Percentiles rank a stretch among this genome's conserved stretches.
Conservation (phyloP, 2,329 filamentous ascomycete genomes). For the Ilyonectria destructans region DNA sequence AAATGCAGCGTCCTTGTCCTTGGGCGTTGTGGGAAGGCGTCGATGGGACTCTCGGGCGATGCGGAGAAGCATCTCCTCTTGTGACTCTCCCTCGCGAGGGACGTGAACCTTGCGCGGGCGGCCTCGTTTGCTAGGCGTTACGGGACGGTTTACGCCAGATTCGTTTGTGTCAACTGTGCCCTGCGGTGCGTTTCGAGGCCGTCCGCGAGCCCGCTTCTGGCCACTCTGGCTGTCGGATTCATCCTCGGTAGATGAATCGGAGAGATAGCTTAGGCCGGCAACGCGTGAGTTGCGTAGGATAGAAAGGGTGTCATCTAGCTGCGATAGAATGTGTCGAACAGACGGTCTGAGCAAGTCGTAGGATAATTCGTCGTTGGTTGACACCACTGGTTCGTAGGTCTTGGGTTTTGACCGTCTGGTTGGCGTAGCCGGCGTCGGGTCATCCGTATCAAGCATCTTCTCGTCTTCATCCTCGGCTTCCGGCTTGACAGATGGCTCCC, state of each 20-base stretch:
- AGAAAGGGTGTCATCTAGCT: slow-evolving; percentile 79
- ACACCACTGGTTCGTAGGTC: slow-evolving; percentile 68
- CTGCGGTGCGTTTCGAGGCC: slow-evolving; percentile 43
- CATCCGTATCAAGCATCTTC: slow-evolving; percentile 28
- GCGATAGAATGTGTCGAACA: slow-evolving; percentile 78
- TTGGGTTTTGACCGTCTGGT: slow-evolving; percentile 25
- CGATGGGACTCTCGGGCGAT: slow-evolving; percentile 62
- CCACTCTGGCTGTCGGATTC: slow-evolving; percentile 52
- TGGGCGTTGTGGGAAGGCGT: slow-evolving; percentile 46
- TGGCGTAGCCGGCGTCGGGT: background rate
- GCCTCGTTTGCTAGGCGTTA: slow-evolving; percentile 50
- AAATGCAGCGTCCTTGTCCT: slow-evolving; percentile 52
- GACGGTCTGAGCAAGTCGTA: slow-evolving; percentile 76
- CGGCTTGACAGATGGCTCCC: slow-evolving; percentile 38
- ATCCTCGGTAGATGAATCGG: slow-evolving; percentile 59
- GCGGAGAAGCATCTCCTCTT: slow-evolving; percentile 63
- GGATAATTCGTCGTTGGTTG: slow-evolving; percentile 81
- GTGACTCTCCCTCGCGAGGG: slow-evolving; percentile 62
- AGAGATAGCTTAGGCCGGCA: slow-evolving; percentile 60
- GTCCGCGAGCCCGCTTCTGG: slow-evolving; percentile 48
- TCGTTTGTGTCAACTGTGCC: slow-evolving; percentile 28
- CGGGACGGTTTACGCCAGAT: slow-evolving; percentile 26
- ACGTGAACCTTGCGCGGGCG: slow-evolving; percentile 60
- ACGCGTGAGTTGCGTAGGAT: slow-evolving; percentile 79
- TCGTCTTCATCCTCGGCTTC: slow-evolving; percentile 41